A percentile compares a stretch with the other conserved stretches of the same genome.
phyloP scores from a whole-genome alignment of 1,284 basidiomycete species.

The Takashimella koratensis region DNA sequence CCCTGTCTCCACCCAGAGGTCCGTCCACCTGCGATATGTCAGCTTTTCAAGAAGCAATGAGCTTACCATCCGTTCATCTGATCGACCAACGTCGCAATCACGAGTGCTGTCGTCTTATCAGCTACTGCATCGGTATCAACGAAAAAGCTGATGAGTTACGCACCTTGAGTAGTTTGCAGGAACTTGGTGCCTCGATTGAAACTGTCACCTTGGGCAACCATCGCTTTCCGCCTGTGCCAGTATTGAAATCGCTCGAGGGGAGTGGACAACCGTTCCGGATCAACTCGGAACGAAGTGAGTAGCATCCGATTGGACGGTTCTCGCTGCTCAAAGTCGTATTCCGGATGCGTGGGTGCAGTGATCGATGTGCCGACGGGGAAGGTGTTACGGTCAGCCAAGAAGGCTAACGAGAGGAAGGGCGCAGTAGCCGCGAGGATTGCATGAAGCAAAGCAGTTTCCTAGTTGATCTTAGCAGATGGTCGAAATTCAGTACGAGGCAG shows the following conservation, averaged over 20 bases:
- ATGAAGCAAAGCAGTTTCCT: conserved; percentile 25
- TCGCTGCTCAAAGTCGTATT: conserved; percentile 18
- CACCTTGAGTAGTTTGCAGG: conserved; percentile 32
- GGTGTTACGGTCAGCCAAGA: conserved; percentile 27
- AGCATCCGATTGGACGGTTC: background rate
- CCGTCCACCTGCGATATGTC: conserved; percentile 24
- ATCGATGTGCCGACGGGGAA: conserved; percentile 35
- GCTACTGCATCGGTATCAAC: too few relatives aligned
- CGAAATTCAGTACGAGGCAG: too few relatives aligned
- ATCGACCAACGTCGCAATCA: conserved; percentile 30
- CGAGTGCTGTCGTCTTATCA: conserved; percentile 13
- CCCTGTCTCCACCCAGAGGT: conserved; percentile 40
- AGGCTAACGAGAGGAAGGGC: conserved; percentile 26
- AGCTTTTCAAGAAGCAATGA: background rate
- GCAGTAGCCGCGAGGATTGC: conserved; percentile 37
- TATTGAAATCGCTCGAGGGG: conserved; percentile 38
- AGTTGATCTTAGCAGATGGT: too few relatives aligned
- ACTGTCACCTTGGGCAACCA: conserved; percentile 18
- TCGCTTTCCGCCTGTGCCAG: conserved; percentile 41
- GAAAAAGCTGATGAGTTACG: too few relatives aligned
- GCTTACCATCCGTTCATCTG: conserved; percentile 38
- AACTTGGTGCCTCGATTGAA: conserved; percentile 29
- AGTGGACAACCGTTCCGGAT: background rate
- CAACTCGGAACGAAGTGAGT: background rate
- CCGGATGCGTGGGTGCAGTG: conserved; percentile 28